Evolutionary conservation across 768 basidiomycete genomes (phyloP).

Genomic region (Lactarius trivialis): DNA sequence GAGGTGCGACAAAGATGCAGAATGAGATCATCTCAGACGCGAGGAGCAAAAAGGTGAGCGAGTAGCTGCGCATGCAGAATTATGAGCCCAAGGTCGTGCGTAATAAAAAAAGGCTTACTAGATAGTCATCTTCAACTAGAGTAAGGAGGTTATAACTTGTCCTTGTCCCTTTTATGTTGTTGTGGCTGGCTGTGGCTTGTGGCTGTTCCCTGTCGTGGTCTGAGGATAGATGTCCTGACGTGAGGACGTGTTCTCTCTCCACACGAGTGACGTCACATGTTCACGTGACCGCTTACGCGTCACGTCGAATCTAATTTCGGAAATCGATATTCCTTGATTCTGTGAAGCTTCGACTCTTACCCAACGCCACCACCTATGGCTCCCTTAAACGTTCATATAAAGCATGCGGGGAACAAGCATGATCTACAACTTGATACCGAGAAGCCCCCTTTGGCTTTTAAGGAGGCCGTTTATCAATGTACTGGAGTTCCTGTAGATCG

Average conservation of each 20-base stretch:
- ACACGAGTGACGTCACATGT: neutral
- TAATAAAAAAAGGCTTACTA: constrained; percentile 31
- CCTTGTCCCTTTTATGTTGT: neutral
- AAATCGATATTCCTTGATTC: neutral
- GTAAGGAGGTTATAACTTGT: neutral
- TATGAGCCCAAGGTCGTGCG: neutral
- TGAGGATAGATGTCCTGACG: too few species aligned
- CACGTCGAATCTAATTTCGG: neutral
- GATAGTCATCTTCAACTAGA: constrained; percentile 38
- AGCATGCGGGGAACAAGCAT: constrained; percentile 81
- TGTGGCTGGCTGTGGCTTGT: neutral
- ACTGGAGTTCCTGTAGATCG: constrained; percentile 87
- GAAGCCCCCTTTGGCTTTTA: constrained; percentile 66
- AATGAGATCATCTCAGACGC: constrained; percentile 84
- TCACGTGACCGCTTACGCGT: constrained; percentile 19
- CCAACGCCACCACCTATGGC: constrained; percentile 42
- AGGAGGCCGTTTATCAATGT: constrained; percentile 68
- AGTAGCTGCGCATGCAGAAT: constrained; percentile 45
- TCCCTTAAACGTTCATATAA: constrained; percentile 70
- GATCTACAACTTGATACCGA: constrained; percentile 67
- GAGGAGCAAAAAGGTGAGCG: constrained; percentile 74
- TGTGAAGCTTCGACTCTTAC: neutral
- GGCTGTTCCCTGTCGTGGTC: neutral
- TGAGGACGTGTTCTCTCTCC: neutral
- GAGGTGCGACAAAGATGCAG: constrained; percentile 73